These are phyloP conservation scores for Suillus americanus DNA, from an alignment of 768 basidiomycete species.

Conservation along the genomic window DNA sequence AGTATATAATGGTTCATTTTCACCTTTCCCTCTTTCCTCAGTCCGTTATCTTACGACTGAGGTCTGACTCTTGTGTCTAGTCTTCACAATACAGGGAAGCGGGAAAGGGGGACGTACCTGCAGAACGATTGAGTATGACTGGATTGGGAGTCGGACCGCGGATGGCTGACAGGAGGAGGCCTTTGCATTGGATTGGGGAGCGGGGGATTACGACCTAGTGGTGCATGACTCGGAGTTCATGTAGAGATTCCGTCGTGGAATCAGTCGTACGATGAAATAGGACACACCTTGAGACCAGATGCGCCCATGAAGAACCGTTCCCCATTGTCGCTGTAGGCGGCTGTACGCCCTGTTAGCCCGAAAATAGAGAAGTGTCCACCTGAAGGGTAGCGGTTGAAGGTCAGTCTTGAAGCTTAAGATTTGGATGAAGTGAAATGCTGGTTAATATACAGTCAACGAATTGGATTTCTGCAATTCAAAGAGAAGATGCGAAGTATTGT, in stretches of 20 bases:
- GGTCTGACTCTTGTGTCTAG: too few species aligned
- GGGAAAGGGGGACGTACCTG: slow-evolving; percentile 44
- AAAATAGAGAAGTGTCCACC: slow-evolving; percentile 85
- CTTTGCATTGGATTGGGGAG: slow-evolving; percentile 95
- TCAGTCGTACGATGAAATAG: background rate
- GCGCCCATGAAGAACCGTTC: slow-evolving; percentile 93
- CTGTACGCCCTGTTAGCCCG: slow-evolving; percentile 83
- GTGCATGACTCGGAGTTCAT: background rate
- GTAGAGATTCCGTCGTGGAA: background rate
- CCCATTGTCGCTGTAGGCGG: too few species aligned
- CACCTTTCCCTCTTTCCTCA: too few species aligned
- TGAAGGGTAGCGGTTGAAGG: slow-evolving; percentile 66
- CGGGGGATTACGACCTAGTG: slow-evolving; percentile 60
- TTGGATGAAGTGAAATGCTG: too few species aligned
- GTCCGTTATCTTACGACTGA: too few species aligned
- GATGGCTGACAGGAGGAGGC: slow-evolving; percentile 34
- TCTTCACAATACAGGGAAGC: background rate
- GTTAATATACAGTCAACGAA: too few species aligned
- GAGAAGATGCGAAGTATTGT: too few species aligned
- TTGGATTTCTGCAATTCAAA: too few species aligned
- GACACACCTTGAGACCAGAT: slow-evolving; percentile 75
- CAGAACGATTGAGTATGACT: slow-evolving; percentile 90
- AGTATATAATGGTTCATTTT: too few species aligned
- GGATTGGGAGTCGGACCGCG: too few species aligned
- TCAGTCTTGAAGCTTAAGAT: too few species aligned